Percentiles rank a stretch among this genome's conserved stretches.
Evolutionary conservation across 129 eudicot genomes (phyloP).

Genomic region (Calendula officinalis): DNA sequence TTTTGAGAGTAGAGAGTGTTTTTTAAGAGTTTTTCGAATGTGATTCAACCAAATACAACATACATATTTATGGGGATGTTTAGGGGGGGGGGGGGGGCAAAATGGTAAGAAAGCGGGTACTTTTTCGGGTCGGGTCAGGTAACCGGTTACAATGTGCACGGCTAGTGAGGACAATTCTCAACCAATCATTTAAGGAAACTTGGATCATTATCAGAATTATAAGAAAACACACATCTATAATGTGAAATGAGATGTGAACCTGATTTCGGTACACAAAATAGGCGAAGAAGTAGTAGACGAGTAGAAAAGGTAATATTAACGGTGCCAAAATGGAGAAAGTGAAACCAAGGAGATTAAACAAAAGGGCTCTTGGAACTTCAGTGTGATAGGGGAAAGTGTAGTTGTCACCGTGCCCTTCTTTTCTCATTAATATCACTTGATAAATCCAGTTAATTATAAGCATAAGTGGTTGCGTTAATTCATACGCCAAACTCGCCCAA

Average conservation of each 20-base stretch:
- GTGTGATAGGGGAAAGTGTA: constrained; percentile 88
- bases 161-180: no score
- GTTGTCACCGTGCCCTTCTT: constrained; percentile 46
- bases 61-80: no score
- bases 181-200: no score
- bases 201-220: no score
- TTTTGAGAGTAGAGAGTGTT: no score
- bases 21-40: no score
- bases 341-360: constrained; percentile 88
- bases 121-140: no score
- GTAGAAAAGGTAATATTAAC: constrained; percentile 75
- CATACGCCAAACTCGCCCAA: constrained; percentile 89
- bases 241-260: constrained; percentile 28
- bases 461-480: constrained; percentile 73
- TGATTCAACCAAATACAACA: no score
- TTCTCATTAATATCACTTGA: constrained; percentile 49
- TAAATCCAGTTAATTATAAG: constrained; percentile 60
- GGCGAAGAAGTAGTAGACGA: constrained; percentile 82
- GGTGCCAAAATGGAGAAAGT: constrained; percentile 71
- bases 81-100: no score
- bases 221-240: no score
- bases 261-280: constrained; percentile 87
- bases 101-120: no score
- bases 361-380: constrained; percentile 81
- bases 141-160: no score